Percentiles rank a stretch among this genome's conserved stretches.
phyloP scores from a whole-genome alignment of 2,329 filamentous ascomycete genomes.

The Xylaria polymorpha region DNA sequence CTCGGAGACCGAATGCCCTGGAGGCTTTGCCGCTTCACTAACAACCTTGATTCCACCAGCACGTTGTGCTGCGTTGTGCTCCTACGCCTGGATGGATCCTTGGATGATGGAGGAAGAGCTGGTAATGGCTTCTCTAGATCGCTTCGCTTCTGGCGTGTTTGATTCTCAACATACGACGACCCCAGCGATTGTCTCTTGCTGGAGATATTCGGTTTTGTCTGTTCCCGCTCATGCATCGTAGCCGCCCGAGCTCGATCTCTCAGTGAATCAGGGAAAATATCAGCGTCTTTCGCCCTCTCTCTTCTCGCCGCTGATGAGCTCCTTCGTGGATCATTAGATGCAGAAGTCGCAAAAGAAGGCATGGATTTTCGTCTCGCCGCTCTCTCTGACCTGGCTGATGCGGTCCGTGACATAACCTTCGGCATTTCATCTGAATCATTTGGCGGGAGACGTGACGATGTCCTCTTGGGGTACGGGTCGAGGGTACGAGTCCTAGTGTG shows the following conservation, averaged over 20 bases:
- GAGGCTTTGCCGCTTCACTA: slow-evolving; percentile 41
- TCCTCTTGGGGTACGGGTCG: slow-evolving; percentile 36
- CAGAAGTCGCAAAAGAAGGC: slow-evolving; percentile 41
- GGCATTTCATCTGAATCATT: slow-evolving; percentile 21
- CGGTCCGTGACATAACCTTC: slow-evolving; percentile 23
- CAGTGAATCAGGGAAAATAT: slow-evolving; percentile 42
- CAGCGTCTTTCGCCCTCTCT: slow-evolving; percentile 31
- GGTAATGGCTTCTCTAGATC: slow-evolving; percentile 39
- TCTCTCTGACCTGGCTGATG: slow-evolving; percentile 36
- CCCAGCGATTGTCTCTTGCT: slow-evolving; percentile 36
- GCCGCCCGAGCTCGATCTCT: slow-evolving; percentile 40
- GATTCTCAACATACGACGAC: slow-evolving; percentile 15
- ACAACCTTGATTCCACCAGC: slow-evolving; percentile 30
- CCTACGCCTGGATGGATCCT: slow-evolving; percentile 36
- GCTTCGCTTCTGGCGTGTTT: slow-evolving; percentile 27
- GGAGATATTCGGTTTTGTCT: slow-evolving; percentile 33
- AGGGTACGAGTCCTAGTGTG: slow-evolving; percentile 32
- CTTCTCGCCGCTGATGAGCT: slow-evolving; percentile 33
- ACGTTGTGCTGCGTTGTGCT: slow-evolving; percentile 39
- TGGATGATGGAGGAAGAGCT: slow-evolving; percentile 30
- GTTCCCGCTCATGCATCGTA: slow-evolving; percentile 32
- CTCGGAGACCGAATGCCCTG: slow-evolving; percentile 37
- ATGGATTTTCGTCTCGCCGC: slow-evolving; percentile 45
- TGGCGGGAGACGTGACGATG: slow-evolving; percentile 37
- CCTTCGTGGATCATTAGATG: slow-evolving; percentile 32